phyloP scores from a whole-genome alignment of 1,284 basidiomycete species.

The Xanthoconium separans region DNA sequence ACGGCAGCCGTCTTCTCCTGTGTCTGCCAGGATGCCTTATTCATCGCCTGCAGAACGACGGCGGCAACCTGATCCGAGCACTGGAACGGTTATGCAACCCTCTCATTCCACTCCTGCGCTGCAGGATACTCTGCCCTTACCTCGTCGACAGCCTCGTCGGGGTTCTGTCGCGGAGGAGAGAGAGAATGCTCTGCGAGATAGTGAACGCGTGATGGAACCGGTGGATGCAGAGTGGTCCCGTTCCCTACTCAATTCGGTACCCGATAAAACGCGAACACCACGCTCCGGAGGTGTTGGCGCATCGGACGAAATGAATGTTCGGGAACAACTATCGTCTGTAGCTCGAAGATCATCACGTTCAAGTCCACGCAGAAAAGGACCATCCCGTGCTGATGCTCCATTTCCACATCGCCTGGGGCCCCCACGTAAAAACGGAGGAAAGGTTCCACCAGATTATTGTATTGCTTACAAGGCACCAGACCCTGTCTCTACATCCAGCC shows the following conservation, averaged over 20 bases:
- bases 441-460: constrained; percentile 22
- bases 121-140: constrained; percentile 25
- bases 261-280: constrained; percentile 19
- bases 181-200: constrained; percentile 27
- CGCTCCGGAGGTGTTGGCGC: constrained; percentile 16
- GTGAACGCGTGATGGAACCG: constrained; percentile 23
- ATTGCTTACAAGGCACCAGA: constrained; percentile 29
- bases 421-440: constrained; percentile 25
- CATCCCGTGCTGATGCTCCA: constrained; percentile 13
- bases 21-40: constrained; percentile 29
- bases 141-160: constrained; percentile 27
- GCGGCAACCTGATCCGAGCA: constrained; percentile 23
- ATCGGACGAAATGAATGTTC: constrained; percentile 18
- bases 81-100: constrained; percentile 20
- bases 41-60: constrained; percentile 28
- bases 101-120: constrained; percentile 29
- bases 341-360: constrained; percentile 18
- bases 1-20: constrained; percentile 33
- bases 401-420: constrained; percentile 16
- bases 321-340: constrained; percentile 21
- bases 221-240: constrained; percentile 23
- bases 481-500: constrained; percentile 13
- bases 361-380: constrained; percentile 21
- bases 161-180: constrained; percentile 28
- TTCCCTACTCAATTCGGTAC: constrained; percentile 8